A percentile compares a stretch with the other conserved stretches of the same genome.
Conservation (phyloP, 306 rosid species). For the Vigna mungo region DNA sequence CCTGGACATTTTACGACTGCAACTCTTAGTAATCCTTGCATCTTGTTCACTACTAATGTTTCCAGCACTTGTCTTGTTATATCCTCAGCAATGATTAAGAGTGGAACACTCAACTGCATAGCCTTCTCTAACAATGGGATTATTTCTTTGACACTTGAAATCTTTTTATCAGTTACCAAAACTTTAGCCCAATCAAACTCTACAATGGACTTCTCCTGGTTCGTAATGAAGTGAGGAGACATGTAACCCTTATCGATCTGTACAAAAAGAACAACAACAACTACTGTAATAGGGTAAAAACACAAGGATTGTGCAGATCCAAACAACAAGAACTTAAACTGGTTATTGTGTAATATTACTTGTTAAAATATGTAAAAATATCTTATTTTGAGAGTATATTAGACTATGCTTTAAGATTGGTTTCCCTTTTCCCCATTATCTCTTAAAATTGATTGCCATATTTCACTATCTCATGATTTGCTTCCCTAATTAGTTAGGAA, state of each 20-base stretch:
- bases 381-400: too few relatives aligned
- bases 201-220: constrained; percentile 81
- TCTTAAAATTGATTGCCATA: neutral
- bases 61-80: constrained; percentile 75
- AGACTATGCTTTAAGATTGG: neutral
- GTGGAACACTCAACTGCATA: constrained; percentile 84
- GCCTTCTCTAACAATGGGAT: constrained; percentile 89
- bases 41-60: constrained; percentile 85
- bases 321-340: constrained; percentile 3
- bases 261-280: constrained; percentile 35
- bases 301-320: constrained; percentile 33
- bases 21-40: constrained; percentile 82
- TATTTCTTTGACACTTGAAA: constrained; percentile 76
- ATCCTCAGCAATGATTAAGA: constrained; percentile 92
- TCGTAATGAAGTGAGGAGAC: constrained; percentile 91
- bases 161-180: constrained; percentile 94
- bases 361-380: too few relatives aligned
- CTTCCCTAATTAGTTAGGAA: neutral
- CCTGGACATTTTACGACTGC: constrained; percentile 95
- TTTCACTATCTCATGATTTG: neutral
- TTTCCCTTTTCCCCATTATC: neutral
- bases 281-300: constrained; percentile 2
- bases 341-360: constrained; percentile 19
- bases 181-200: constrained; percentile 90
- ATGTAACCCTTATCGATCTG: constrained; percentile 96